A percentile compares a stretch with the other conserved stretches of the same genome.
phyloP scores from a whole-genome alignment of 345 rosid genomes.

The Euphorbia lathyris region DNA sequence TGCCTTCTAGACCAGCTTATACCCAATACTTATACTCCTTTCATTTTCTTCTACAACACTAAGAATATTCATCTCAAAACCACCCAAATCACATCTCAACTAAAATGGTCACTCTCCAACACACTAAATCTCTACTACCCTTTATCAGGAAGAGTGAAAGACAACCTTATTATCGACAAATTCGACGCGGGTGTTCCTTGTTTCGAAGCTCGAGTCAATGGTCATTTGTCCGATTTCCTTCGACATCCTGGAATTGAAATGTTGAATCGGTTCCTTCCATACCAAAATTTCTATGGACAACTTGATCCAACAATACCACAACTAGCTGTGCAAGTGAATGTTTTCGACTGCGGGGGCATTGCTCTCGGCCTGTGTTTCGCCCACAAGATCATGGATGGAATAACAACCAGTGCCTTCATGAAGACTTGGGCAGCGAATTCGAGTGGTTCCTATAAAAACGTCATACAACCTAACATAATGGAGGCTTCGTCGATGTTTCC shows the following conservation, averaged over 20 bases:
- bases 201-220: neutral
- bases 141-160: neutral
- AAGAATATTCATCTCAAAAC: neutral
- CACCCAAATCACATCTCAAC: neutral
- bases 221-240: conserved; percentile 1
- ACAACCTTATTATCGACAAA: neutral
- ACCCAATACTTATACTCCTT: neutral
- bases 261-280: neutral
- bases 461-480: neutral
- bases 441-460: neutral
- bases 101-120: neutral
- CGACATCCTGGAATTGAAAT: neutral
- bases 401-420: neutral
- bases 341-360: conserved; percentile 13
- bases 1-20: conserved; percentile 1
- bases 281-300: neutral
- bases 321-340: conserved; percentile 12
- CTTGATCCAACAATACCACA: neutral
- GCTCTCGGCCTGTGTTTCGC: conserved; percentile 11
- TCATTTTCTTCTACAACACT: neutral
- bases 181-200: conserved; percentile 11
- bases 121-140: neutral
- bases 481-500: neutral
- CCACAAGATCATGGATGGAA: conserved; percentile 8
- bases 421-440: conserved; percentile 3